Evolutionary conservation across 2,329 filamentous ascomycete species (phyloP), one percentile per base, ranked within the genome.

Genomic region (Colletotrichum coccodes): DNA sequence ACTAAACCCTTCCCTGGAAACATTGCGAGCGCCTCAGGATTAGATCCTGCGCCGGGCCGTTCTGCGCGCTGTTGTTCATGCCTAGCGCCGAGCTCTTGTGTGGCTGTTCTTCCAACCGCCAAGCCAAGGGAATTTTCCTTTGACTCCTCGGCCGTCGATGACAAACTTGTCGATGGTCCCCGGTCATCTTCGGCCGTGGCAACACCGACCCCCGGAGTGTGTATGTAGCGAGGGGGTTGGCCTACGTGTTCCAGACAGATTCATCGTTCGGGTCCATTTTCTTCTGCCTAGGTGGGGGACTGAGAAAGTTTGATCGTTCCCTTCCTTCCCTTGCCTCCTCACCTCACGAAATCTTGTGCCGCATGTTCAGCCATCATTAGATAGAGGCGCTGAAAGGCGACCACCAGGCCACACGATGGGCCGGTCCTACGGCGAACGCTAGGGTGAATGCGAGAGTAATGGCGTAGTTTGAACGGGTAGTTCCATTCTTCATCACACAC

Each of bases 1-100:
- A 50, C 66, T 68, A 68, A 68, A 56, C 65, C 61, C 54, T 65
- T 68, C 47, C 53, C 40, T 68, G 65, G 61, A 56, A 65, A 68
- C 62, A 60, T 65, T 68, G 65, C 65, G 65, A 60, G 54, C 54
- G 65, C 65, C 49, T 60, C 34, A 60, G 60, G 23, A 38, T 64
- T 52, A 54, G 54, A 54, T 56, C 54, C 36, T 49, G 60, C 54
- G 65, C 65, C 60, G 52, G 54, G 32, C 49, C 34, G 34, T 56
- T 49, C 54, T 57, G 53, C 61, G 61, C 40, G 34, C 50, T 60
- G 40, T 60, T 42, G 30, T 36, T 56, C 46, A 21, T 53, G 52
- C 50, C 40, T 49, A 40, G 40, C 32, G 54, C 40, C 28, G 42
- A 40, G 30, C 40, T 59, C 32, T 18, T 26, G 30, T 32, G 40